Base-by-base conservation (phyloP, 345 rosid species). In the Aquilaria sinensis region DNA sequence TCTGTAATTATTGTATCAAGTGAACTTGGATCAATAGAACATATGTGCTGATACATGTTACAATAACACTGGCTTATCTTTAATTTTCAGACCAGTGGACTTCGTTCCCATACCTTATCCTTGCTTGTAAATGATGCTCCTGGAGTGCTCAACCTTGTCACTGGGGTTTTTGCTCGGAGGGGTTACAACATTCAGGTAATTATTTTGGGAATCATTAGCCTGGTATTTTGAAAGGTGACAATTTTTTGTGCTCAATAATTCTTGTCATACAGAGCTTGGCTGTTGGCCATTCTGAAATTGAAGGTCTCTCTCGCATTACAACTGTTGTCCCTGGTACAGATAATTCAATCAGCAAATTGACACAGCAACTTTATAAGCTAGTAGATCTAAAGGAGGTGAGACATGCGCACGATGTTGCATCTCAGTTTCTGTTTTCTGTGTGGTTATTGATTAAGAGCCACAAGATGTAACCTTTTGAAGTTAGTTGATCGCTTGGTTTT, bases 91-190 rank as follows among this genome's bases (percentile, higher is more conserved):
- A 81, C 83, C 3, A 72, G 62, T 73, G 92, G 90, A 61, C 71
- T 77, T 49, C 82, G 76, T 34, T 84, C 90, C 11, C 96, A 84
- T 62, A 86, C 92, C 1, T 68, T 88, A 23, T 86, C 88, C 57
- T 61, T 84, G 77, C 80, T 89, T 66, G 92, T 88, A 43, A 73
- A 71, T 53, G 84, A 88, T 31, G 29, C 34, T 62, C 85, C 90
- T 2, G 92, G 92, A 67, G 92, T 86, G 55, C 87, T 88, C 64
- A 89, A 84, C 74, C 61, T 79, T 61, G 78, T 86, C 51, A 81
- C 90, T 0, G 92, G 92, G 49, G 88, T 87, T 75, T 78, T 89
- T 65, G 70, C 96, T 66, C 76, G 88, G 69, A 80, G 90, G 73
- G 90, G 92, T 51, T 88, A 88, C 49, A 86, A 78, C 70, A 80